Conservation (phyloP, 129 eudicot species). For the Flaveria brownii region DNA sequence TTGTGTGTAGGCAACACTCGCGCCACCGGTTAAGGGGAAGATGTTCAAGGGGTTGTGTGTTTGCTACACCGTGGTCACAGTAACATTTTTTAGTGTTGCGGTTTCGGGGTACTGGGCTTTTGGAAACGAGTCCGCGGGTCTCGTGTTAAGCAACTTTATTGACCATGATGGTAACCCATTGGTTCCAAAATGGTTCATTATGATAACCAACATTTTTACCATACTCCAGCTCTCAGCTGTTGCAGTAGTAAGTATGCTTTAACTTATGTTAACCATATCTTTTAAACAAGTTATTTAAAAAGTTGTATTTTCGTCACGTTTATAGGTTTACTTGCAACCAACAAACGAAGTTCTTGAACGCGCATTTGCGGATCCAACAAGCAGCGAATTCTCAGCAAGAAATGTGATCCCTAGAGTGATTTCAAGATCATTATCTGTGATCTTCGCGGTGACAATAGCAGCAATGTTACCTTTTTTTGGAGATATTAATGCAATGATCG, state of each 20-base stretch:
- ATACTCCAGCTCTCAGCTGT: constrained; percentile 92
- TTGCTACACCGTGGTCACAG: constrained; percentile 62
- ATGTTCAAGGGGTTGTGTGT: constrained; percentile 89
- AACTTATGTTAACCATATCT: background rate
- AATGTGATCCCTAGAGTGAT: constrained; percentile 73
- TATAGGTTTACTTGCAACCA: constrained; percentile 87
- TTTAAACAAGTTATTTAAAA: too few species aligned
- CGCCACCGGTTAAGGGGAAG: constrained; percentile 98
- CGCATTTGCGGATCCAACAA: constrained; percentile 60
- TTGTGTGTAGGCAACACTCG: constrained; percentile 74
- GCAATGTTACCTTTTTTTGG: constrained; percentile 97
- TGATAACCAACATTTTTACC: constrained; percentile 70
- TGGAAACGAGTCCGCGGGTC: constrained; percentile 66
- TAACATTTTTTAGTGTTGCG: constrained; percentile 74
- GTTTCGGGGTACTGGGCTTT: constrained; percentile 96
- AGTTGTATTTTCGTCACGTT: background rate
- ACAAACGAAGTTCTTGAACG: constrained; percentile 84
- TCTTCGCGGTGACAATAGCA: constrained; percentile 58
- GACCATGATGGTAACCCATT: constrained; percentile 46
- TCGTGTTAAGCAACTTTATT: constrained; percentile 66
- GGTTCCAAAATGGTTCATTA: constrained; percentile 78
- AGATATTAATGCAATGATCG: constrained; percentile 71
- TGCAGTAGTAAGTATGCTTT: constrained; percentile 58
- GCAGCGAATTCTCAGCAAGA: constrained; percentile 61
- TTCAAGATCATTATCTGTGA: constrained; percentile 66